phyloP scores from a whole-genome alignment of 495 filamentous ascomycete species.

The Xylaria telfairii region DNA sequence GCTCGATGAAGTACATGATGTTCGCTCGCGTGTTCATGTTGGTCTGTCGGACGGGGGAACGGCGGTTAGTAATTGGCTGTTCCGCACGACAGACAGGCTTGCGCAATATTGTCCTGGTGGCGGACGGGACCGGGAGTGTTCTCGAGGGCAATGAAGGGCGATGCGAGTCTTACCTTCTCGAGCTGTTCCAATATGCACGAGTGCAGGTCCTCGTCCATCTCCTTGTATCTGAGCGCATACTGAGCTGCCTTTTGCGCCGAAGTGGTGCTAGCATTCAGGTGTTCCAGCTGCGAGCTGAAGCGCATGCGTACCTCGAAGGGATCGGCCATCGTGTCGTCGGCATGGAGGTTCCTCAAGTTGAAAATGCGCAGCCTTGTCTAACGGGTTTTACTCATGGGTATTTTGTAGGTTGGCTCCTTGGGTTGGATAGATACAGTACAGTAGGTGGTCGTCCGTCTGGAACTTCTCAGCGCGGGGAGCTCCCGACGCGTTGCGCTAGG shows the following conservation, averaged over 20 bases:
- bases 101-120: background rate
- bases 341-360: constrained; percentile 16
- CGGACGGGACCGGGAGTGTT: background rate
- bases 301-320: constrained; percentile 98
- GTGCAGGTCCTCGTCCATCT: constrained; percentile 95
- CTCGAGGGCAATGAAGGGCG: background rate
- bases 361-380: constrained; percentile 5
- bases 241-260: constrained; percentile 91
- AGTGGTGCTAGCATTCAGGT: constrained; percentile 86
- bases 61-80: background rate
- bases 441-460: background rate
- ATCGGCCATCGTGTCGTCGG: constrained; percentile 71
- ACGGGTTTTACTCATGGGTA: background rate
- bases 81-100: background rate
- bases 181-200: constrained; percentile 96
- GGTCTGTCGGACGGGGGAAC: constrained; percentile 55
- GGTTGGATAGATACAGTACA: too few species aligned
- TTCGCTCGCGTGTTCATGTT: constrained; percentile 97
- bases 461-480: constrained; percentile 18
- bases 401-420: background rate
- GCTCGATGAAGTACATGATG: constrained; percentile 98
- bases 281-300: constrained; percentile 85
- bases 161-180: constrained; percentile 64
- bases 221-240: constrained; percentile 90
- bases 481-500: constrained; percentile 19